These are phyloP conservation scores for Macrophomina pseudophaseolina DNA, from an alignment of 2,329 filamentous ascomycete genomes.

Conservation along the genomic window DNA sequence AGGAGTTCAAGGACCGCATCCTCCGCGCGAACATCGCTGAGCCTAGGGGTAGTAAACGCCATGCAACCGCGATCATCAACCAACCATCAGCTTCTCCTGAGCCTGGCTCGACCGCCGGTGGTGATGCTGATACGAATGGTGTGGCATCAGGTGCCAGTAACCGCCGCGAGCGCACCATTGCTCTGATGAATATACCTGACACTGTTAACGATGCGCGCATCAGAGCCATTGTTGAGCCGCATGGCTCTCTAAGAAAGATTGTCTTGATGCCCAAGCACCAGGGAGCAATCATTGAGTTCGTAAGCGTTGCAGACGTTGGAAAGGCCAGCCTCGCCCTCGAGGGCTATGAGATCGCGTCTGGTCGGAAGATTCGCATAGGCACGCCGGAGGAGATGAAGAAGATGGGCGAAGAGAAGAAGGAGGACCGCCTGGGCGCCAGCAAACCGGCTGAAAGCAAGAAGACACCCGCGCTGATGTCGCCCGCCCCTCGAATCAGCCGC, in stretches of 20 bases:
- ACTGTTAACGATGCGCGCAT: slow-evolving; percentile 90
- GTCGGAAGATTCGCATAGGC: slow-evolving; percentile 51
- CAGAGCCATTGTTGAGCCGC: slow-evolving; percentile 70
- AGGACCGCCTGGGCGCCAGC: background rate
- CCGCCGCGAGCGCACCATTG: slow-evolving; percentile 69
- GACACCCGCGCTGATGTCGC: slow-evolving; percentile 16
- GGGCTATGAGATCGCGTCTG: slow-evolving; percentile 44
- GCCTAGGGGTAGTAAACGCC: slow-evolving; percentile 71
- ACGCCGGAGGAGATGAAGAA: slow-evolving; percentile 57
- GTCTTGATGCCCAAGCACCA: slow-evolving; percentile 80
- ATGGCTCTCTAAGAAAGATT: slow-evolving; percentile 75
- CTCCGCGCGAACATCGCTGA: slow-evolving; percentile 47
- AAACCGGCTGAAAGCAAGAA: slow-evolving; percentile 29
- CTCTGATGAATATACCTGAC: slow-evolving; percentile 84
- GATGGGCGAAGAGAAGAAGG: slow-evolving; percentile 11
- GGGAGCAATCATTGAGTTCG: slow-evolving; percentile 85
- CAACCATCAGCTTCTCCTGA: slow-evolving; percentile 33
- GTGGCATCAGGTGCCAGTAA: slow-evolving; percentile 41
- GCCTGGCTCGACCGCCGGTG: slow-evolving; percentile 33
- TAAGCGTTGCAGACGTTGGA: slow-evolving; percentile 71
- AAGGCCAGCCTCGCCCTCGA: slow-evolving; percentile 63
- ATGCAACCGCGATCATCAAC: slow-evolving; percentile 70
- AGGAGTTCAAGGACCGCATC: slow-evolving; percentile 41
- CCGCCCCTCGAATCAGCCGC: slow-evolving; percentile 1
- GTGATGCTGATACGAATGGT: slow-evolving; percentile 5